These are phyloP conservation scores for Axilococcus clingmanii DNA, from an alignment of 139 green algal species.

Conservation along the genomic window DNA sequence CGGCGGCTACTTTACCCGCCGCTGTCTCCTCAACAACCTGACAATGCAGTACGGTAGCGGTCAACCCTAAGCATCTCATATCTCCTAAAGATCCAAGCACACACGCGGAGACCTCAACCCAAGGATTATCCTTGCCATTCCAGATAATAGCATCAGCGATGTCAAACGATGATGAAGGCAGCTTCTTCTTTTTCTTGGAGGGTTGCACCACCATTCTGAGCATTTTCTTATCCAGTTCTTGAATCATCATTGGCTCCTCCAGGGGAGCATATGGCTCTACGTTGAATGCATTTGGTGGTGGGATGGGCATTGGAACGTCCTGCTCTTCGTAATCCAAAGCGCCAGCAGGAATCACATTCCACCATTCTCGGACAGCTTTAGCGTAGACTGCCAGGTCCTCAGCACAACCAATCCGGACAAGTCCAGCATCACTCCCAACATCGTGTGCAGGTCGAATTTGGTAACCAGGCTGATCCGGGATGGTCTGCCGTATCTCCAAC, in stretches of 20 bases:
- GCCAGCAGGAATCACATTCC: slow-evolving; percentile 4
- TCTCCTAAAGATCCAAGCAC: slow-evolving; percentile 11
- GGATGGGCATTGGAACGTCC: slow-evolving; percentile 19
- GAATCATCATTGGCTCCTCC: too few relatives aligned
- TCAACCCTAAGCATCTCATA: slow-evolving; percentile 23
- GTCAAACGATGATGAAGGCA: too few relatives aligned
- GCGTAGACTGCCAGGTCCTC: slow-evolving; percentile 4
- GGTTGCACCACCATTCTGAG: too few relatives aligned
- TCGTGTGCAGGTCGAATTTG: slow-evolving; percentile 8
- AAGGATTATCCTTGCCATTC: slow-evolving; percentile 8
- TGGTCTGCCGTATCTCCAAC: slow-evolving; percentile 4
- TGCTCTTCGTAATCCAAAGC: not conserved
- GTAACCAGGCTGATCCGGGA: not conserved
- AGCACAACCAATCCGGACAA: not conserved
- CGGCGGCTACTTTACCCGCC: not conserved
- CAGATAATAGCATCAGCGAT: slow-evolving; percentile 1
- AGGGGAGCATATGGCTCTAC: slow-evolving; percentile 27
- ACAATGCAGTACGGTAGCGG: slow-evolving; percentile 6
- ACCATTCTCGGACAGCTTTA: slow-evolving; percentile 12
- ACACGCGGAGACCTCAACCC: slow-evolving; percentile 14
- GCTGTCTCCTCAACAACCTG: not conserved
- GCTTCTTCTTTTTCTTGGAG: too few relatives aligned
- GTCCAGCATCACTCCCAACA: slow-evolving; percentile 3
- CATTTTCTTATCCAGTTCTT: too few relatives aligned
- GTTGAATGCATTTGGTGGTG: slow-evolving; percentile 19